Conservation (phyloP, 169 alveolate species). For the Plasmodium yoelii region DNA sequence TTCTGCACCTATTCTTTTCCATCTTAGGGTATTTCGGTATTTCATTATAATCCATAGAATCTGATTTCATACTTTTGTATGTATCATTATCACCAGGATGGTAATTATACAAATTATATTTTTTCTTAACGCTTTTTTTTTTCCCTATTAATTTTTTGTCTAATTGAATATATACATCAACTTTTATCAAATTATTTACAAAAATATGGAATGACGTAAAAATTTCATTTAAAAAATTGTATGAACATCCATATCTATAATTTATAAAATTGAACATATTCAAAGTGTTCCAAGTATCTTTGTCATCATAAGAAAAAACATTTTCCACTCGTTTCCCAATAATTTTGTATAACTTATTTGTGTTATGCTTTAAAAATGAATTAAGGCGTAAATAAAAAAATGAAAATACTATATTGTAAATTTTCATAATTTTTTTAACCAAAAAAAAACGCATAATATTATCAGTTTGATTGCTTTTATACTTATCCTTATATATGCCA, state of each 20-base stretch:
- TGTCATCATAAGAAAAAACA: slow-evolving; percentile 41
- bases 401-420: slow-evolving; percentile 53
- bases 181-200: slow-evolving; percentile 17
- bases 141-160: slow-evolving; percentile 41
- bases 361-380: slow-evolving; percentile 24
- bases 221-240: slow-evolving; percentile 37
- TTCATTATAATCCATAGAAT: neutral
- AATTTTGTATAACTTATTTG: slow-evolving; percentile 49
- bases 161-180: slow-evolving; percentile 8
- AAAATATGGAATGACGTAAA: slow-evolving; percentile 71
- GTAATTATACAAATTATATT: neutral
- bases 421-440: slow-evolving; percentile 46
- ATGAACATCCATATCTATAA: slow-evolving; percentile 70
- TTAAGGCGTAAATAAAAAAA: slow-evolving; percentile 64
- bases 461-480: neutral
- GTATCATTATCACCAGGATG: neutral
- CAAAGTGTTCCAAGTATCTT: slow-evolving; percentile 9
- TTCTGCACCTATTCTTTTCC: neutral
- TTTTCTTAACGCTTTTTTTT: neutral
- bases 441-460: slow-evolving; percentile 8
- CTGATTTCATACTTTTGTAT: neutral
- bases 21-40: neutral
- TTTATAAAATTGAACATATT: slow-evolving; percentile 48
- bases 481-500: neutral
- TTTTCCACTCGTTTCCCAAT: neutral